phyloP scores from a whole-genome alignment of 2,329 filamentous ascomycete species.

The Acephala macrosclerotiorum region DNA sequence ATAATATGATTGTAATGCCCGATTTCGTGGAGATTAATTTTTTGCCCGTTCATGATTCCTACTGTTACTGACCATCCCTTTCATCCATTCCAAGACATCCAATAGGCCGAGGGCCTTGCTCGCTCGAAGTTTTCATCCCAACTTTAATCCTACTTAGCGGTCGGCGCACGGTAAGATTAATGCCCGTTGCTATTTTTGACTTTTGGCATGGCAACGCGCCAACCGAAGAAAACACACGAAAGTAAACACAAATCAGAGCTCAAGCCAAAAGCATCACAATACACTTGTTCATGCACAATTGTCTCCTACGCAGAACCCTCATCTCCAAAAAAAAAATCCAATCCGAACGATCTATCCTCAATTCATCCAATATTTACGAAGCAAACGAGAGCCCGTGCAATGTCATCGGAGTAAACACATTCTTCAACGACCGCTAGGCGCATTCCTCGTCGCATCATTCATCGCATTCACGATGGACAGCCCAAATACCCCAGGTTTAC shows the following conservation, averaged over 20 bases:
- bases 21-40: not conserved
- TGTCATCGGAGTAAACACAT: constrained; percentile 30
- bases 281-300: constrained; percentile 11
- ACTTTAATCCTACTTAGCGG: not conserved
- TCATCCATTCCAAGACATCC: not conserved
- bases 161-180: not conserved
- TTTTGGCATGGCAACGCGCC: constrained; percentile 8
- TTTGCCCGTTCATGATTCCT: not conserved
- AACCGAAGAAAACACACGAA: constrained; percentile 5
- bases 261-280: not conserved
- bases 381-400: constrained; percentile 7
- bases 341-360: not conserved
- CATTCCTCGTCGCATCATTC: constrained; percentile 29
- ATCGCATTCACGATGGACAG: constrained; percentile 43
- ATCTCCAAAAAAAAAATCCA: not conserved
- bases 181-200: not conserved
- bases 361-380: not conserved
- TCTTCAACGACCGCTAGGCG: constrained; percentile 21
- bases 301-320: not conserved
- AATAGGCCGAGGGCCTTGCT: not conserved
- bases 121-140: not conserved
- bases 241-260: constrained; percentile 1
- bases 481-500: constrained; percentile 56
- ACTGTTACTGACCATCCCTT: not conserved
- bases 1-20: not conserved